Evolutionary conservation across 257 asterid species (phyloP).

Genomic region (Nicotiana attenuata): DNA sequence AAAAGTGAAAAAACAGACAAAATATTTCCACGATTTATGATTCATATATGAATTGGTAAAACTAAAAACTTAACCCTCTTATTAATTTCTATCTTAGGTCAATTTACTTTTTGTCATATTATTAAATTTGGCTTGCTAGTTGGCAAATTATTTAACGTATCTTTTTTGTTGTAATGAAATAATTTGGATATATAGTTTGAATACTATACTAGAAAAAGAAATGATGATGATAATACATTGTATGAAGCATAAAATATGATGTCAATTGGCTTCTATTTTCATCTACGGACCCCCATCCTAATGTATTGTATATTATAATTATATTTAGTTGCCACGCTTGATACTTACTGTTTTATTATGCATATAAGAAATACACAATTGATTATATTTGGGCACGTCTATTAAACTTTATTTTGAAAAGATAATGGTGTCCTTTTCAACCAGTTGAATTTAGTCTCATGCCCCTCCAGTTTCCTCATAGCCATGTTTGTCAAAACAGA

Average conservation of each 20-base stretch:
- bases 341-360: constrained; percentile 20
- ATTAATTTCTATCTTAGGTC: too few species aligned
- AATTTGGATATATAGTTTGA: not conserved
- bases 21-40: too few species aligned
- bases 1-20: too few species aligned
- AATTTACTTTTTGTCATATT: too few species aligned
- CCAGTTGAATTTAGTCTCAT: constrained; percentile 13
- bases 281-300: constrained; percentile 12
- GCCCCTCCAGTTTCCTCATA: constrained; percentile 3
- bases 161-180: too few species aligned
- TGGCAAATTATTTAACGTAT: too few species aligned
- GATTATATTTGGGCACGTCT: constrained; percentile 70
- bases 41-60: too few species aligned
- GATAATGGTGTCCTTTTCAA: constrained; percentile 24
- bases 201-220: not conserved
- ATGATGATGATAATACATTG: constrained; percentile 2
- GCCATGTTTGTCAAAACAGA: constrained; percentile 8
- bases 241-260: not conserved
- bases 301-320: constrained; percentile 38
- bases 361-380: constrained; percentile 31
- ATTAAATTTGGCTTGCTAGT: too few species aligned
- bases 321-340: constrained; percentile 50
- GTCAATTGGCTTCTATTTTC: not conserved
- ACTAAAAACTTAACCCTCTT: too few species aligned
- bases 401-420: constrained; percentile 32